phyloP scores from a whole-genome alignment of 2,329 filamentous ascomycete species.

The Stemphylium lycopersici region DNA sequence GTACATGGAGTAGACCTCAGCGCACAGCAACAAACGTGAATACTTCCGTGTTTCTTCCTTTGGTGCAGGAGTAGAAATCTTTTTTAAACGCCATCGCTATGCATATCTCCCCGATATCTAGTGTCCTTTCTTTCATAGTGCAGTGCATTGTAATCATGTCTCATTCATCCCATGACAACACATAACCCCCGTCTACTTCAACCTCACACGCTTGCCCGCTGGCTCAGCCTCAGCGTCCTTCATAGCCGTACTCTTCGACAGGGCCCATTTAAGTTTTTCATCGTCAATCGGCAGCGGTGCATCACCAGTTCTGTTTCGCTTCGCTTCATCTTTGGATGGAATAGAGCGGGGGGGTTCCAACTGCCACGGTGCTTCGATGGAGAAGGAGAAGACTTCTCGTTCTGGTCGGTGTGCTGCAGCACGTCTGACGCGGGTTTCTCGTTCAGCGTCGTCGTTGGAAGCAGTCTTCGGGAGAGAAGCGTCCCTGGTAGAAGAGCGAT shows the following conservation, averaged over 20 bases:
- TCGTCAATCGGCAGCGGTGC: constrained; percentile 1
- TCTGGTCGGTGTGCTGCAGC: constrained; percentile 24
- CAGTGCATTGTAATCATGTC: too few species aligned
- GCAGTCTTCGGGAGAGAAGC: constrained; percentile 11
- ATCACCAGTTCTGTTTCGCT: background rate
- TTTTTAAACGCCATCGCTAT: too few species aligned
- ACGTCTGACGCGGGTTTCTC: constrained; percentile 15
- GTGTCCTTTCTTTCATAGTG: too few species aligned
- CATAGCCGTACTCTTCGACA: constrained; percentile 3
- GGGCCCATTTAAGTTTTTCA: constrained; percentile 29
- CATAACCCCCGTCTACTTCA: constrained; percentile 13
- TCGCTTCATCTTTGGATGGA: background rate
- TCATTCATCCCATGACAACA: too few species aligned
- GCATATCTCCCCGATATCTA: too few species aligned
- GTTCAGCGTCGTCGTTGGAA: constrained; percentile 17
- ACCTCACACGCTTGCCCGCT: constrained; percentile 31
- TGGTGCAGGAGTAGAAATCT: too few species aligned
- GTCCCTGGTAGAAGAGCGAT: constrained; percentile 11
- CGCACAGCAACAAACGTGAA: too few species aligned
- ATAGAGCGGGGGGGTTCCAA: constrained; percentile 24
- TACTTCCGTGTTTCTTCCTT: too few species aligned
- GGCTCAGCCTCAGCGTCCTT: constrained; percentile 18
- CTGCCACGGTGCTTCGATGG: constrained; percentile 42
- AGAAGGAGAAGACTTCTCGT: constrained; percentile 45
- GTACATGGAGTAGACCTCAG: too few species aligned